These are phyloP conservation scores for Acanthamoeba lenticulata DNA, from an alignment of 208 protist genomes.

Conservation along the genomic window DNA sequence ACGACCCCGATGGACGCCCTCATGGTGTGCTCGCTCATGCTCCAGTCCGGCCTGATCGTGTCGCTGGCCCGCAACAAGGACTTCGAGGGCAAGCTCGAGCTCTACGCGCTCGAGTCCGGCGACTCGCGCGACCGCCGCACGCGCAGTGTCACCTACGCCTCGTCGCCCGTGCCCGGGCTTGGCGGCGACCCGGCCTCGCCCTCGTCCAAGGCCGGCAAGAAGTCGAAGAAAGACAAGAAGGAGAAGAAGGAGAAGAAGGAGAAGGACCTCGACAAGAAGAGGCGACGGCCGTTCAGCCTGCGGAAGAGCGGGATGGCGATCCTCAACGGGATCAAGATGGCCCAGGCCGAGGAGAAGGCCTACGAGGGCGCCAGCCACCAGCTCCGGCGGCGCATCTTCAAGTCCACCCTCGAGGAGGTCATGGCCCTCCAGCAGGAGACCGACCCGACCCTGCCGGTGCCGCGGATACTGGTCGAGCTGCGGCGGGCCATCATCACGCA, in stretches of 20 bases:
- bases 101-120: conserved; percentile 1
- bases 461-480: conserved; percentile 17
- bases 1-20: conserved; percentile 23
- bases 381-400: conserved; percentile 13
- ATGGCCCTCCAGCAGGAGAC: conserved; percentile 50
- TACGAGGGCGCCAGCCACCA: conserved; percentile 4
- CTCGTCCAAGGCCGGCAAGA: not conserved
- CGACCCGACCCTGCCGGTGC: not conserved
- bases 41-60: not conserved
- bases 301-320: conserved; percentile 40
- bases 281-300: conserved; percentile 5
- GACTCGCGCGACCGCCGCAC: not conserved
- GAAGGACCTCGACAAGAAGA: not conserved
- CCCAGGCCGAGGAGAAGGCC: conserved; percentile 40
- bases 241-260: conserved; percentile 4
- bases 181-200: not conserved
- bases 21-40: conserved; percentile 18
- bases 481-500: conserved; percentile 18
- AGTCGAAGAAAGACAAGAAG: conserved; percentile 35
- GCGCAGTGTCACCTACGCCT: not conserved
- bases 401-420: not conserved
- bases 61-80: conserved; percentile 17
- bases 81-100: conserved; percentile 53
- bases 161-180: not conserved
- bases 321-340: conserved; percentile 51